Conservation (phyloP, 805 yeast genomes). For the Ogataea thermomethanolica region DNA sequence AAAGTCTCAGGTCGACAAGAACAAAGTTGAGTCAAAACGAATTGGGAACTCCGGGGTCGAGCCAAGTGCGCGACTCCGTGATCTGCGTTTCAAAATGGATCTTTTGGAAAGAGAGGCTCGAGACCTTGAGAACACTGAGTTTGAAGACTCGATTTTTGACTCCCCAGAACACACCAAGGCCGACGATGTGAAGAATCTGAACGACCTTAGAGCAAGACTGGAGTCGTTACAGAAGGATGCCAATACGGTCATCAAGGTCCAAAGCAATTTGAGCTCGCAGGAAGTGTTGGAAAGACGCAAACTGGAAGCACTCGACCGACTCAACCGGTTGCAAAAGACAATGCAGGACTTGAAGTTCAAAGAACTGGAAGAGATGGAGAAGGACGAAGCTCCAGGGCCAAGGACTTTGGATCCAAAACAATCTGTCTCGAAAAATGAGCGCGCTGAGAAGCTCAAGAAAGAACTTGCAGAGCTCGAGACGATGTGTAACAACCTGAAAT, state of each 20-base stretch:
- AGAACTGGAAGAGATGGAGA: constrained; percentile 16
- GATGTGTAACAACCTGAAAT: constrained; percentile 25
- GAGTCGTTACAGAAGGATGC: constrained; percentile 68
- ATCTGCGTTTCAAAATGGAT: constrained; percentile 79
- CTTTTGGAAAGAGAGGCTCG: constrained; percentile 80
- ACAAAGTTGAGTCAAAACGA: constrained; percentile 39
- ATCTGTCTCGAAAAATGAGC: constrained; percentile 12
- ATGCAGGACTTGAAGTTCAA: constrained; percentile 22
- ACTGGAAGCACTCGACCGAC: constrained; percentile 63
- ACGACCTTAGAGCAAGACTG: constrained; percentile 52
- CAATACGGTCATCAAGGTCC: constrained; percentile 69
- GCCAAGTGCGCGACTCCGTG: constrained; percentile 72
- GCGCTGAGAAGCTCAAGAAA: constrained; percentile 19
- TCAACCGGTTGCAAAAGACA: constrained; percentile 59
- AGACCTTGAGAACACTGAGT: constrained; percentile 81
- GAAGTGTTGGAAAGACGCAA: constrained; percentile 60
- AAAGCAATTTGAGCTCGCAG: constrained; percentile 43
- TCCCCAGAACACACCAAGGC: constrained; percentile 25
- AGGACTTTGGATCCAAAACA: constrained; percentile 32
- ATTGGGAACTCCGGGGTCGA: constrained; percentile 52
- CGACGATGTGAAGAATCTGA: constrained; percentile 55
- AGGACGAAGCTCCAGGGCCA: constrained; percentile 3
- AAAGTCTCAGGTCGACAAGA: constrained; percentile 43
- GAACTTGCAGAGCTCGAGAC: constrained; percentile 27
- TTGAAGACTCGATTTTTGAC: constrained; percentile 43